Evolutionary conservation across 768 basidiomycete species (phyloP).

Genomic region (Agrocybe pediades): DNA sequence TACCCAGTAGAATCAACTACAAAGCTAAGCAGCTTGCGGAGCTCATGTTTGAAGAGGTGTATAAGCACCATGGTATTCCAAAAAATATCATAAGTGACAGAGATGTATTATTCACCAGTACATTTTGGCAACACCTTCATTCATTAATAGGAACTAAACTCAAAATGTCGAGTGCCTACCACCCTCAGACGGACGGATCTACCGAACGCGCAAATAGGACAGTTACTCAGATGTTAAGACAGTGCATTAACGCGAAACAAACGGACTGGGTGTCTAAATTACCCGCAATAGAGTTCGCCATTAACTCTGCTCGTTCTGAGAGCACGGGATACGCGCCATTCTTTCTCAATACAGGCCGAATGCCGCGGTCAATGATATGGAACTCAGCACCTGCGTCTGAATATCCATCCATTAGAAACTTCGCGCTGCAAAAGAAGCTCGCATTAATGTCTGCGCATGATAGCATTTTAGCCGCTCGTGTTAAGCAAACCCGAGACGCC

Average conservation of each 20-base stretch:
- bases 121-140: slow-evolving; percentile 40
- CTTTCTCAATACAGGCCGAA: slow-evolving; percentile 14
- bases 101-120: slow-evolving; percentile 41
- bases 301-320: slow-evolving; percentile 12
- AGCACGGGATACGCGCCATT: slow-evolving; percentile 18
- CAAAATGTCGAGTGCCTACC: slow-evolving; percentile 32
- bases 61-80: slow-evolving; percentile 40
- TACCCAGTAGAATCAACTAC: slow-evolving; percentile 29
- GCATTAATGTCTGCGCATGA: slow-evolving; percentile 31
- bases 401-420: slow-evolving; percentile 10
- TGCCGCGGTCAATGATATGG: slow-evolving; percentile 15
- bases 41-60: slow-evolving; percentile 33
- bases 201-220: slow-evolving; percentile 36
- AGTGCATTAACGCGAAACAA: slow-evolving; percentile 26
- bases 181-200: slow-evolving; percentile 42
- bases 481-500: neutral
- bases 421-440: slow-evolving; percentile 8
- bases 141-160: slow-evolving; percentile 10
- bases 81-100: slow-evolving; percentile 38
- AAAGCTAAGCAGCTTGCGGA: slow-evolving; percentile 33
- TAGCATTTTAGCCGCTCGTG: slow-evolving; percentile 16
- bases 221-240: slow-evolving; percentile 28
- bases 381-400: neutral
- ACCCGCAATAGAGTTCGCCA: slow-evolving; percentile 18
- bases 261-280: slow-evolving; percentile 30